Percentiles rank a stretch among this genome's conserved stretches.
Evolutionary conservation across 164 flowering plant genomes (phyloP).

Genomic region (Dillenia suffruticosa): DNA sequence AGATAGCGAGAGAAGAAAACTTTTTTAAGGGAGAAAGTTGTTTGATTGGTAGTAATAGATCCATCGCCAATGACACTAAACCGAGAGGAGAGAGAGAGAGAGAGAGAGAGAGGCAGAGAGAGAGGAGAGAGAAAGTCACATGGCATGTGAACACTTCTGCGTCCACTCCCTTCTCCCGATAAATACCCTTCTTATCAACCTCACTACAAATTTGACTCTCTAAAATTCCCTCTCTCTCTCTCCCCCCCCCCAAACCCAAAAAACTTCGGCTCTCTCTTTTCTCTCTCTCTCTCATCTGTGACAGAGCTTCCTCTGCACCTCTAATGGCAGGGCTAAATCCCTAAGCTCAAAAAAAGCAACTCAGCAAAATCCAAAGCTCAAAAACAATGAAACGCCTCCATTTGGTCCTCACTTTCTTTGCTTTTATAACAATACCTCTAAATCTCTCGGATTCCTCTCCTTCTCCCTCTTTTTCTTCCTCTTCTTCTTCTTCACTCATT

Average conservation of each 20-base stretch:
- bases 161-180: conserved; percentile 33
- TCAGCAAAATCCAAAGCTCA: background rate
- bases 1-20: too few relatives aligned
- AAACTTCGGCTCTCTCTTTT: conserved; percentile 2
- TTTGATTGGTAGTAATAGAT: too few relatives aligned
- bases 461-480: conserved; percentile 9
- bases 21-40: too few relatives aligned
- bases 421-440: background rate
- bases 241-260: conserved; percentile 4
- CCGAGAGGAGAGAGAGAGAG: conserved; percentile 3
- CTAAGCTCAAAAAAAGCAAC: background rate
- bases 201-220: conserved; percentile 32
- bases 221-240: conserved; percentile 21
- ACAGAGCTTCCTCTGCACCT: conserved; percentile 3
- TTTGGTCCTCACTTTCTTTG: background rate
- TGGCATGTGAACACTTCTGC: conserved; percentile 87
- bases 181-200: conserved; percentile 47
- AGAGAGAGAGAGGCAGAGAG: background rate
- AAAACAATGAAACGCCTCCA: conserved; percentile 3
- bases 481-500: conserved; percentile 15
- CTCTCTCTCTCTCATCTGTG: conserved; percentile 13
- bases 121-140: conserved; percentile 31
- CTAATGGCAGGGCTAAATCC: conserved; percentile 30
- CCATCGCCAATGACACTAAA: background rate
- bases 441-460: background rate